Evolutionary conservation across 2,329 filamentous ascomycete genomes (phyloP).

Genomic region (Pseudocercospora fijiensis): DNA sequence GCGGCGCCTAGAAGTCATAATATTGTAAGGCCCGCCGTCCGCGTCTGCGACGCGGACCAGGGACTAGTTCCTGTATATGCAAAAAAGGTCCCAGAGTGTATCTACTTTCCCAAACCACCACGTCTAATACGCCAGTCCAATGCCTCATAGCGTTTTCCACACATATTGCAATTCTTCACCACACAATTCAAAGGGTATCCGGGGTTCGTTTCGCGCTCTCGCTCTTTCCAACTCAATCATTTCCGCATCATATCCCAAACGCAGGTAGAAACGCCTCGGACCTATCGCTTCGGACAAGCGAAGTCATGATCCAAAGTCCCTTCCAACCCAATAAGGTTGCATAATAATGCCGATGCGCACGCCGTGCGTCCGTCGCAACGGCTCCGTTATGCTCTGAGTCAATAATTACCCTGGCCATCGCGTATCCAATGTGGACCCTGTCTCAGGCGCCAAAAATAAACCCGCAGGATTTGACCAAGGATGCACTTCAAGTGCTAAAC

Average conservation of each 20-base stretch:
- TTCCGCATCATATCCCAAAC: background rate
- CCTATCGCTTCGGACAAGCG: background rate
- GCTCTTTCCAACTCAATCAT: background rate
- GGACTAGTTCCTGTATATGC: conserved; percentile 1
- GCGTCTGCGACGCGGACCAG: no score
- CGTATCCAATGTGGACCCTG: conserved; percentile 6
- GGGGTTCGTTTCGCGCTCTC: background rate
- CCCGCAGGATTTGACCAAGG: background rate
- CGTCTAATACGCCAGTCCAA: conserved; percentile 2
- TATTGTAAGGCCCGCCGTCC: no score
- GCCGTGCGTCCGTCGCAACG: conserved; percentile 6
- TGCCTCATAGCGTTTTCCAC: conserved; percentile 2
- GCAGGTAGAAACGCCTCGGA: background rate
- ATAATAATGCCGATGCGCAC: conserved; percentile 3
- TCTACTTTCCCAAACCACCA: background rate
- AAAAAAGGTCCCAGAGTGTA: background rate
- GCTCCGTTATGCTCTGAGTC: background rate
- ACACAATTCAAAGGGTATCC: conserved; percentile 12
- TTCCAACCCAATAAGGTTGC: background rate
- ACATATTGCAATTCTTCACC: background rate
- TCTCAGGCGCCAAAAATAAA: conserved; percentile 7
- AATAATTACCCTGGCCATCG: background rate
- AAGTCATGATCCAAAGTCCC: background rate
- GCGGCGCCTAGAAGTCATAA: no score
- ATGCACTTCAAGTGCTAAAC: conserved; percentile 35